phyloP scores from a whole-genome alignment of 1,139 yeast genomes.

The Candida tropicalis region DNA sequence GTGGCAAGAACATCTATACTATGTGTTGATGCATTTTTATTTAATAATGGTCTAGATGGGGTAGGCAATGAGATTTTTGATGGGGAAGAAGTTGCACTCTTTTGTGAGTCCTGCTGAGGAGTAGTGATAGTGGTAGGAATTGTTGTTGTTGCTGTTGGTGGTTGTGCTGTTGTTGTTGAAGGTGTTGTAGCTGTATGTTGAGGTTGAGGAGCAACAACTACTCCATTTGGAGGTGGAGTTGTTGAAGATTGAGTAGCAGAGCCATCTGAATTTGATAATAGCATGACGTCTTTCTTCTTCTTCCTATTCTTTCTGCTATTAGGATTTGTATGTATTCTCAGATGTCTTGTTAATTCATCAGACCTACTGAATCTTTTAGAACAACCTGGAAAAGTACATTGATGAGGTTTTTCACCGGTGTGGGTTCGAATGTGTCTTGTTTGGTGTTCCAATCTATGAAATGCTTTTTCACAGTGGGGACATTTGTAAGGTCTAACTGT shows the following conservation, averaged over 20 bases:
- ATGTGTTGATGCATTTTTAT: conserved; percentile 24
- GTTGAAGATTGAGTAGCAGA: neutral
- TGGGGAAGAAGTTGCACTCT: conserved; percentile 1
- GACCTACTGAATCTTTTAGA: conserved; percentile 65
- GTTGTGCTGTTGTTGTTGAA: neutral
- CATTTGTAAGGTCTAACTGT: conserved; percentile 55
- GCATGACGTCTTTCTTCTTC: conserved; percentile 21
- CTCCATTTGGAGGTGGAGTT: conserved; percentile 2
- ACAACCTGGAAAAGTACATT: conserved; percentile 70
- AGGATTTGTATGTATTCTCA: conserved; percentile 64
- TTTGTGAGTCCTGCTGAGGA: neutral
- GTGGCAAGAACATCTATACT: conserved; percentile 76
- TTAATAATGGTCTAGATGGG: conserved; percentile 12
- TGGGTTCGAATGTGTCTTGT: conserved; percentile 73
- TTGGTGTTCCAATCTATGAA: conserved; percentile 67
- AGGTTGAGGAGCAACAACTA: neutral
- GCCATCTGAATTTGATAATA: conserved; percentile 1
- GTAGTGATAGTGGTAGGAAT: neutral
- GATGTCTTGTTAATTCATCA: conserved; percentile 71
- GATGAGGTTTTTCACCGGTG: conserved; percentile 77
- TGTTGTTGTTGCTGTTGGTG: neutral
- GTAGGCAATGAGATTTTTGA: conserved; percentile 3
- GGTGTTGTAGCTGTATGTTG: conserved; percentile 1
- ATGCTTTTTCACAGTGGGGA: conserved; percentile 61
- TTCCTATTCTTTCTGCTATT: conserved; percentile 41